These are phyloP conservation scores for Fomitopsis serialis DNA, from an alignment of 768 basidiomycete species.

Conservation along the genomic window DNA sequence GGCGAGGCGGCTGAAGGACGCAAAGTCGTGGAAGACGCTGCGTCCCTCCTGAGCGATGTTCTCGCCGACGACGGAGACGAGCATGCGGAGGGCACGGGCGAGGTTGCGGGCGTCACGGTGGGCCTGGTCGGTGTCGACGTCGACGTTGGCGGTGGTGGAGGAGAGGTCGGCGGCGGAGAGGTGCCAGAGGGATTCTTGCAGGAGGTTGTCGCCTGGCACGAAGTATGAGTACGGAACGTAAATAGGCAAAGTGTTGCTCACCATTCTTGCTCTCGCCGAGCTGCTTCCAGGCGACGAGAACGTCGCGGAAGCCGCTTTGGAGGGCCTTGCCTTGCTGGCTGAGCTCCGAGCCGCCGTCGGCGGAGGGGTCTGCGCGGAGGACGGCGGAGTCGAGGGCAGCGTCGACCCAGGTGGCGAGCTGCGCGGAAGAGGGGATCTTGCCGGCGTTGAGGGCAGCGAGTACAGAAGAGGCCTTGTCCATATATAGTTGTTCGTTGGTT, in stretches of 20 bases:
- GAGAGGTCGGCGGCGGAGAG: constrained; percentile 49
- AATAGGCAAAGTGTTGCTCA: constrained; percentile 16
- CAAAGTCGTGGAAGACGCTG: constrained; percentile 53
- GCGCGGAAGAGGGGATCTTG: constrained; percentile 61
- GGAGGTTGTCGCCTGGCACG: constrained; percentile 49
- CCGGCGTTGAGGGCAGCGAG: constrained; percentile 67
- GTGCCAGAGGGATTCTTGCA: constrained; percentile 67
- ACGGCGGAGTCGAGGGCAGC: constrained; percentile 47
- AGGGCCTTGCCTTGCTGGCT: constrained; percentile 51
- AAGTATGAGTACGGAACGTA: neutral
- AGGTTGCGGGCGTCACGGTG: constrained; percentile 45
- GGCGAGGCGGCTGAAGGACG: constrained; percentile 58
- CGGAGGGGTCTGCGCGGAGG: constrained; percentile 36
- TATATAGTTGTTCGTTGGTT: constrained; percentile 17
- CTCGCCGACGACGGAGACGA: constrained; percentile 48
- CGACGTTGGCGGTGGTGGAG: constrained; percentile 28
- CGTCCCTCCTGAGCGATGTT: constrained; percentile 49
- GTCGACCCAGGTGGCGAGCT: constrained; percentile 48
- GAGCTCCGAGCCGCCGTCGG: constrained; percentile 37
- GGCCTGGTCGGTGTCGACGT: constrained; percentile 39
- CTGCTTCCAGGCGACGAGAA: constrained; percentile 55
- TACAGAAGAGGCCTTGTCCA: constrained; percentile 61
- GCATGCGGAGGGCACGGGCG: constrained; percentile 41
- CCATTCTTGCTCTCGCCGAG: constrained; percentile 55
- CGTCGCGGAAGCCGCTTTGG: constrained; percentile 41